Evolutionary conservation across 2,329 filamentous ascomycete species (phyloP).

Genomic region (Capronia epimyces): DNA sequence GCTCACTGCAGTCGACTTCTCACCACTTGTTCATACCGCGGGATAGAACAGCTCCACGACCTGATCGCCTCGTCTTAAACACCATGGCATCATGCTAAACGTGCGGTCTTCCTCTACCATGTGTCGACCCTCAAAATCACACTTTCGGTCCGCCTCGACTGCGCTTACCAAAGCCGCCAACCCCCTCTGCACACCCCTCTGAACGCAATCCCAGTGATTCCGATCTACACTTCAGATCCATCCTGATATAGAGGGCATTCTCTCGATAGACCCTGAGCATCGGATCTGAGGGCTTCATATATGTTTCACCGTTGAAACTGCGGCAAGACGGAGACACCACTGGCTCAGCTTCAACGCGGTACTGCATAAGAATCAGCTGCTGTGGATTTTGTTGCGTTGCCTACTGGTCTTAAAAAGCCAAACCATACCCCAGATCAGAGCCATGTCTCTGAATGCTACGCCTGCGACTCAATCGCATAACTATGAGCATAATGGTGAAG

Average conservation of each 20-base stretch:
- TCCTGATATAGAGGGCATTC: not conserved
- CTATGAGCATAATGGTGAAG: constrained; percentile 62
- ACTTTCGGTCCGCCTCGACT: constrained; percentile 20
- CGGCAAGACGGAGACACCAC: constrained; percentile 2
- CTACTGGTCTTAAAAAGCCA: not conserved
- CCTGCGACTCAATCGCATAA: constrained; percentile 54
- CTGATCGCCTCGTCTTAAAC: not conserved
- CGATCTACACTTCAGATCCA: not conserved
- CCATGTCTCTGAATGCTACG: constrained; percentile 53
- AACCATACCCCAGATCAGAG: not conserved
- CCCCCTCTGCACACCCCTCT: constrained; percentile 13
- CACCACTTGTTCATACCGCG: constrained; percentile 1
- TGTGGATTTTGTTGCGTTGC: not conserved
- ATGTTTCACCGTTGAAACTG: not conserved
- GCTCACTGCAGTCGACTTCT: constrained; percentile 3
- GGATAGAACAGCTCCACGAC: not conserved
- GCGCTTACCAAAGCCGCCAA: constrained; percentile 21
- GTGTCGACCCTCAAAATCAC: constrained; percentile 11
- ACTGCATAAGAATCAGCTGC: not conserved
- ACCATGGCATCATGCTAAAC: constrained; percentile 21
- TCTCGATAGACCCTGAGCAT: not conserved
- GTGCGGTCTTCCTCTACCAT: constrained; percentile 13
- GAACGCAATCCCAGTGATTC: not conserved
- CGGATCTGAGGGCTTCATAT: constrained; percentile 3
- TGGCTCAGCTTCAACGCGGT: constrained; percentile 10